Percentiles rank a stretch among this genome's conserved stretches.
phyloP scores from a whole-genome alignment of 495 filamentous ascomycete species.

The Hyaloscypha variabilis region DNA sequence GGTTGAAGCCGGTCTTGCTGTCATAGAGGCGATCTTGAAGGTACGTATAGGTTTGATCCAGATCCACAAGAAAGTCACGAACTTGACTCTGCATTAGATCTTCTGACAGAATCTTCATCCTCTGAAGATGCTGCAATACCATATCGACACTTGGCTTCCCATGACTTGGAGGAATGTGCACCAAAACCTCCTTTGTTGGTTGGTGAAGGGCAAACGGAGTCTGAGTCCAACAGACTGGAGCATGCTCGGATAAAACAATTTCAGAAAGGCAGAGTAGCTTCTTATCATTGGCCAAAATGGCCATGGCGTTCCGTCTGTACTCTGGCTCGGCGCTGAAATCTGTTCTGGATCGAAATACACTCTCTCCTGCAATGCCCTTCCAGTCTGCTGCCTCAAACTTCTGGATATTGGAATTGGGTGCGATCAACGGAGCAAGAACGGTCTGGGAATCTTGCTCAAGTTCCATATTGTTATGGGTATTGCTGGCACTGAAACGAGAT shows the following conservation, averaged over 20 bases:
- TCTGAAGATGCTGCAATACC: conserved; percentile 32
- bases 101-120: conserved; percentile 19
- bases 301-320: conserved; percentile 31
- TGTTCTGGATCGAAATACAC: conserved; percentile 25
- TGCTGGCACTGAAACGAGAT: conserved; percentile 7
- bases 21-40: conserved; percentile 27
- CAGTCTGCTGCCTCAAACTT: conserved; percentile 15
- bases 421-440: conserved; percentile 20
- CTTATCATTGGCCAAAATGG: conserved; percentile 8
- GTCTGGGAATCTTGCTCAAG: conserved; percentile 17
- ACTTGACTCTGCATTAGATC: conserved; percentile 20
- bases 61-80: conserved; percentile 31
- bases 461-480: not conserved
- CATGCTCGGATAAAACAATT: conserved; percentile 13
- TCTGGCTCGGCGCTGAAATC: conserved; percentile 13
- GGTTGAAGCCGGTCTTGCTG: conserved; percentile 11
- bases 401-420: conserved; percentile 12
- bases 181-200: conserved; percentile 27
- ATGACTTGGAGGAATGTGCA: not conserved
- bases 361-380: conserved; percentile 17
- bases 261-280: conserved; percentile 23
- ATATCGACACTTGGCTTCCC: conserved; percentile 24
- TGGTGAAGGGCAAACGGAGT: conserved; percentile 21
- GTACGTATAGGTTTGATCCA: conserved; percentile 30
- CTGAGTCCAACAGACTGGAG: conserved; percentile 33